Evolutionary conservation across 2,329 filamentous ascomycete species (phyloP).

Genomic region (Tolypocladium guangdongense): DNA sequence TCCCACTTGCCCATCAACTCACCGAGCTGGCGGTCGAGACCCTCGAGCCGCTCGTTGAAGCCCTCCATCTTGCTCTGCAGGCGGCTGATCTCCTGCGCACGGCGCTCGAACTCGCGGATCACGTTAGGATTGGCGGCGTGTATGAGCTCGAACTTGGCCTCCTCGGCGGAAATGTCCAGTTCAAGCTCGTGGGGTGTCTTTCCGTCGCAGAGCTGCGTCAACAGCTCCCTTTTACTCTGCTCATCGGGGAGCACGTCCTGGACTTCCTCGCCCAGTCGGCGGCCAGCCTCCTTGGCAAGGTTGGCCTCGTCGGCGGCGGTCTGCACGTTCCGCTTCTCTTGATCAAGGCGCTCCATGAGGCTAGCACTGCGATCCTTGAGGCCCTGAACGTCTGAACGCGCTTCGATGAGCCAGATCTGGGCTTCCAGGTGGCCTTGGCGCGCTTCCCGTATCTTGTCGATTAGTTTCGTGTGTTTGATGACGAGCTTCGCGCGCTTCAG

Average conservation of each 20-base stretch:
- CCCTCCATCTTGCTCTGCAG: constrained; percentile 46
- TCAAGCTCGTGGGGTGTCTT: constrained; percentile 55
- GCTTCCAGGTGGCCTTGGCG: constrained; percentile 57
- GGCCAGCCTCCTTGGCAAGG: constrained; percentile 21
- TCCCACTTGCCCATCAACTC: constrained; percentile 69
- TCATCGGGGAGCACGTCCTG: constrained; percentile 27
- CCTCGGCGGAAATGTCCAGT: constrained; percentile 62
- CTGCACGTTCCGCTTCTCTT: constrained; percentile 25
- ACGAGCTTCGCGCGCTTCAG: constrained; percentile 45
- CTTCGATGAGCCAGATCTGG: constrained; percentile 65
- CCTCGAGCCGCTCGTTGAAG: constrained; percentile 42
- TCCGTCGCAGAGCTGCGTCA: constrained; percentile 31
- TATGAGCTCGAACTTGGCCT: constrained; percentile 67
- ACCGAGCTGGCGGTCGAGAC: constrained; percentile 46
- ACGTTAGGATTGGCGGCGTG: constrained; percentile 66
- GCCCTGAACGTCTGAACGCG: constrained; percentile 63
- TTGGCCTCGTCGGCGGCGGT: constrained; percentile 28
- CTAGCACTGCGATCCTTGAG: constrained; percentile 55
- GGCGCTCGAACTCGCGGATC: constrained; percentile 66
- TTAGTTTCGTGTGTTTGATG: constrained; percentile 42
- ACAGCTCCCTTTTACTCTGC: constrained; percentile 26
- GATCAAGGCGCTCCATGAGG: constrained; percentile 42
- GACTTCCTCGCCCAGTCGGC: constrained; percentile 22
- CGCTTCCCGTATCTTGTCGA: constrained; percentile 50
- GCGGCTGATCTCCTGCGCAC: constrained; percentile 57